phyloP scores from a whole-genome alignment of 208 protist species.

The Trypanosoma melophagium region DNA sequence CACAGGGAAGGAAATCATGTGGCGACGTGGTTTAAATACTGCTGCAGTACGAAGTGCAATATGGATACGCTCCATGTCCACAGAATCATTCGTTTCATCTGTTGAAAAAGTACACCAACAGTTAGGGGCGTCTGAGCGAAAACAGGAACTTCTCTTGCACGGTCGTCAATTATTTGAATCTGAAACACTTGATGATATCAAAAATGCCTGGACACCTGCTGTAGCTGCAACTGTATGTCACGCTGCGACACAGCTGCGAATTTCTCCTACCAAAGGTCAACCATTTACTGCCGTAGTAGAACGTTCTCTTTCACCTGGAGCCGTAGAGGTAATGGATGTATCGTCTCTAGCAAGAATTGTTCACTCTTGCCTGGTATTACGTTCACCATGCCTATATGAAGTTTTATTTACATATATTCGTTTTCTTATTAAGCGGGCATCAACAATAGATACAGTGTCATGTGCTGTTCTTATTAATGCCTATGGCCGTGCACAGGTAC shows the following conservation, averaged over 20 bases:
- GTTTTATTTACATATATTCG: conserved; percentile 82
- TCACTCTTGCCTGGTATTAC: conserved; percentile 82
- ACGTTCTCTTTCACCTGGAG: conserved; percentile 35
- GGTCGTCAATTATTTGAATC: conserved; percentile 79
- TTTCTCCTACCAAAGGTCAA: conserved; percentile 63
- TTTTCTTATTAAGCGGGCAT: conserved; percentile 36
- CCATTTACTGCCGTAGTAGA: conserved; percentile 57
- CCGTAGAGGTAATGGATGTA: conserved; percentile 55
- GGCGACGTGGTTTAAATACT: conserved; percentile 7
- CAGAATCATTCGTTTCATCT: conserved; percentile 56
- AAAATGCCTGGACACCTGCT: conserved; percentile 47
- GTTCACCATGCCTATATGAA: conserved; percentile 67
- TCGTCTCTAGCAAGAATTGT: conserved; percentile 71
- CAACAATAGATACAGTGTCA: conserved; percentile 64
- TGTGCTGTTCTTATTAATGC: conserved; percentile 87
- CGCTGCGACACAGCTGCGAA: conserved; percentile 70
- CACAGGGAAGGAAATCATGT: conserved; percentile 16
- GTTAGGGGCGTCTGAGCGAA: conserved; percentile 52
- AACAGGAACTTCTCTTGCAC: conserved; percentile 69
- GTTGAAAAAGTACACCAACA: conserved; percentile 77
- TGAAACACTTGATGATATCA: conserved; percentile 73
- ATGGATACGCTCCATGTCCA: conserved; percentile 44
- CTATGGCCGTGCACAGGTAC: conserved; percentile 82
- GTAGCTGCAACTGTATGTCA: conserved; percentile 66
- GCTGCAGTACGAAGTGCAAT: background rate